phyloP scores from a whole-genome alignment of 345 rosid genomes.

The Hibiscus syriacus region DNA sequence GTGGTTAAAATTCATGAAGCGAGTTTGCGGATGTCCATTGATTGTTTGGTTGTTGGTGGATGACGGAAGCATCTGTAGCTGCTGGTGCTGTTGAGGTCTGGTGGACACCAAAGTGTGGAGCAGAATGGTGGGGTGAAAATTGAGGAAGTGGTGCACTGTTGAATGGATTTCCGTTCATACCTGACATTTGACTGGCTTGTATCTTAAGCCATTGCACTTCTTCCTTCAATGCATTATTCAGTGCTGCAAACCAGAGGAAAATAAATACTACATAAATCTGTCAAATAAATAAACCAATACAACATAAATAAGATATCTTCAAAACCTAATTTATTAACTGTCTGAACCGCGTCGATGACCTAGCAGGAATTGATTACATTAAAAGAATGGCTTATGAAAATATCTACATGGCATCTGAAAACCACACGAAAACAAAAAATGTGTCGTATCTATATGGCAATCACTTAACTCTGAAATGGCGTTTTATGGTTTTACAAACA shows the following conservation, averaged over 20 bases:
- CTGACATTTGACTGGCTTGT: conserved; percentile 58
- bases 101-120: conserved; percentile 33
- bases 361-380: background rate
- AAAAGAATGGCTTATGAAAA: background rate
- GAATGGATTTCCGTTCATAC: conserved; percentile 50
- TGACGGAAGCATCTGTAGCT: conserved; percentile 33
- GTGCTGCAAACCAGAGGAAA: conserved; percentile 38
- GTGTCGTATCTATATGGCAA: background rate
- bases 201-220: conserved; percentile 90
- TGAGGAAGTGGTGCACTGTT: conserved; percentile 34
- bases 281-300: too few species aligned
- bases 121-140: conserved; percentile 38
- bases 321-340: background rate
- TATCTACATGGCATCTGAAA: background rate
- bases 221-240: conserved; percentile 67
- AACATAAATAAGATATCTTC: too few species aligned
- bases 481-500: background rate
- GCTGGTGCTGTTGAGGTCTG: too few species aligned
- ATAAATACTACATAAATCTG: too few species aligned
- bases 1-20: conserved; percentile 6
- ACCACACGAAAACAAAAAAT: background rate
- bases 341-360: background rate
- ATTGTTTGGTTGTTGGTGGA: conserved; percentile 17
- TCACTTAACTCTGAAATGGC: background rate
- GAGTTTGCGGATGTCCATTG: background rate